phyloP scores from a whole-genome alignment of 306 rosid species.

The Malus orientalis region DNA sequence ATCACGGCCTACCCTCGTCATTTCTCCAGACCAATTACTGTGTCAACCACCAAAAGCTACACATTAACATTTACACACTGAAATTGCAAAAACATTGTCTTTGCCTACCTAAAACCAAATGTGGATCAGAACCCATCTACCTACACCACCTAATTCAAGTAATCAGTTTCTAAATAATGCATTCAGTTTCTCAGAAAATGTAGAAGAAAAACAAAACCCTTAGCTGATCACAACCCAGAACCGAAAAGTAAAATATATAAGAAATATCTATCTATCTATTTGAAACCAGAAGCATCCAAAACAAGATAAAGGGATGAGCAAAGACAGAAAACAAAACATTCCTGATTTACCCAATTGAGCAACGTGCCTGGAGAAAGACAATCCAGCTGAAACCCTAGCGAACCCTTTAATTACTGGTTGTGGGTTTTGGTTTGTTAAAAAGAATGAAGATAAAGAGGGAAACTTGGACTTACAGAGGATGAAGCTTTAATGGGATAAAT shows the following conservation, averaged over 20 bases:
- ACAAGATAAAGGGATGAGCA: not conserved
- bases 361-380: not conserved
- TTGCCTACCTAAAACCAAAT: not conserved
- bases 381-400: constrained; percentile 40
- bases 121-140: not conserved
- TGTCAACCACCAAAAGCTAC: constrained; percentile 32
- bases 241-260: not conserved
- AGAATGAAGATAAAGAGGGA: constrained; percentile 21
- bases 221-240: not conserved
- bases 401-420: not conserved
- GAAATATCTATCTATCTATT: not conserved
- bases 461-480: constrained; percentile 57
- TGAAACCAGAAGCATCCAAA: constrained; percentile 10
- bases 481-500: constrained; percentile 4
- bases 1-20: constrained; percentile 75
- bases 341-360: constrained; percentile 1
- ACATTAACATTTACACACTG: not conserved
- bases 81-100: not conserved
- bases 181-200: not conserved
- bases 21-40: constrained; percentile 28
- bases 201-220: not conserved
- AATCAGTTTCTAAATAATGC: not conserved
- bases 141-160: not conserved
- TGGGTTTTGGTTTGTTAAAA: not conserved
- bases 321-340: not conserved